A percentile compares a stretch with the other conserved stretches of the same genome.
Evolutionary conservation across 108 stramenopile genomes (phyloP).

Genomic region (Seminavis robusta): DNA sequence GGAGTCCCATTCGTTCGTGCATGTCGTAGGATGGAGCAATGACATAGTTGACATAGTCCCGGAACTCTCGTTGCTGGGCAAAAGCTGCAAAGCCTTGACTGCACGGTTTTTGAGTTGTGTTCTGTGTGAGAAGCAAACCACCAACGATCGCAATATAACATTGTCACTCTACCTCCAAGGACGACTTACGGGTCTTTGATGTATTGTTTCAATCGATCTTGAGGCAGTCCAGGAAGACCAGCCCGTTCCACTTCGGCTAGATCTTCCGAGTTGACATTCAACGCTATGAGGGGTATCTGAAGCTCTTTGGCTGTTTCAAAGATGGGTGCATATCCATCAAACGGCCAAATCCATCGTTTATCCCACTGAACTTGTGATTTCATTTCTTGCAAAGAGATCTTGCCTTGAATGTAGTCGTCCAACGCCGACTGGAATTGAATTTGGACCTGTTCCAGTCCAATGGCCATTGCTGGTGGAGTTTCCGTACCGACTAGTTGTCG

Average conservation of each 20-base stretch:
- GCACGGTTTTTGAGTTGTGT: not conserved
- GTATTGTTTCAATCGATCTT: slow-evolving; percentile 37
- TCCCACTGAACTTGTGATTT: slow-evolving; percentile 55
- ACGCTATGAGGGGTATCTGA: slow-evolving; percentile 50
- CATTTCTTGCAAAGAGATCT: slow-evolving; percentile 40
- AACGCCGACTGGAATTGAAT: slow-evolving; percentile 62
- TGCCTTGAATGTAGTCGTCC: slow-evolving; percentile 49
- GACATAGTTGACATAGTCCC: slow-evolving; percentile 65
- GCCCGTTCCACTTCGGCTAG: slow-evolving; percentile 49
- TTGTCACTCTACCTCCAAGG: not conserved
- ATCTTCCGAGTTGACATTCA: slow-evolving; percentile 80
- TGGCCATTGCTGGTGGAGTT: slow-evolving; percentile 39
- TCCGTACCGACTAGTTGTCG: slow-evolving; percentile 8
- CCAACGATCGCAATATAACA: not conserved
- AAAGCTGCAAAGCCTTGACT: slow-evolving; percentile 56
- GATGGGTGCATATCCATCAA: slow-evolving; percentile 51
- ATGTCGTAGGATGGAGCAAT: slow-evolving; percentile 59
- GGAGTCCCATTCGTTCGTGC: slow-evolving; percentile 58
- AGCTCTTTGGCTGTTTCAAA: slow-evolving; percentile 48
- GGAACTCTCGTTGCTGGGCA: slow-evolving; percentile 32
- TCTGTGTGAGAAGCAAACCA: not conserved
- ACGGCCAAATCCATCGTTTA: slow-evolving; percentile 70
- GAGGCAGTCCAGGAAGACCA: slow-evolving; percentile 47
- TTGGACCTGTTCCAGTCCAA: slow-evolving; percentile 76
- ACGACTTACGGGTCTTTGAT: slow-evolving; percentile 49